A percentile compares a stretch with the other conserved stretches of the same genome.
These are phyloP conservation scores for Metschnikowia arizonensis DNA, from an alignment of 805 yeast species.

Conservation along the genomic window DNA sequence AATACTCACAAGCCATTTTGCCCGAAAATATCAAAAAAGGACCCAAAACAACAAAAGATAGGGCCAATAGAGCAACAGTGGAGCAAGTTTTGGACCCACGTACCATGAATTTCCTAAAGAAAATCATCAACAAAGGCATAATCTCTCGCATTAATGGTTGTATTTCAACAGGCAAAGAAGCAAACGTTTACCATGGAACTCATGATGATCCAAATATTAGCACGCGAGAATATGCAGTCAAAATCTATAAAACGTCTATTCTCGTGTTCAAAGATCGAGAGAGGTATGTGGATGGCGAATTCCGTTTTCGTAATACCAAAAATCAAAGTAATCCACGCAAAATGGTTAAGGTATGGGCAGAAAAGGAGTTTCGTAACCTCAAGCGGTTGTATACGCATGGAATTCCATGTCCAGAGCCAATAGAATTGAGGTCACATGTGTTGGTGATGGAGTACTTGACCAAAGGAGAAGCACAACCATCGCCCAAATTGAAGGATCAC, in stretches of 20 bases:
- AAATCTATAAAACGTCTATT: slow-evolving; percentile 93
- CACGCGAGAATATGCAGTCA: slow-evolving; percentile 71
- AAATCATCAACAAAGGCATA: slow-evolving; percentile 77
- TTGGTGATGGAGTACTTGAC: slow-evolving; percentile 89
- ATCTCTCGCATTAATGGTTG: slow-evolving; percentile 89
- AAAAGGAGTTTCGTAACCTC: slow-evolving; percentile 90
- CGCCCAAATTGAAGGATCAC: slow-evolving; percentile 86
- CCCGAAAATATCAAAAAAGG: slow-evolving; percentile 56
- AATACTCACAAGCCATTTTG: slow-evolving; percentile 61
- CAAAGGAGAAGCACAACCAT: slow-evolving; percentile 79
- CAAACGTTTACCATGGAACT: slow-evolving; percentile 78
- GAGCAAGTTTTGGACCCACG: slow-evolving; percentile 96
- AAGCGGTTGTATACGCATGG: slow-evolving; percentile 75
- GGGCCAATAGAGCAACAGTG: slow-evolving; percentile 92
- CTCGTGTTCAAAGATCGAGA: slow-evolving; percentile 96
- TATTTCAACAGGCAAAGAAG: slow-evolving; percentile 95
- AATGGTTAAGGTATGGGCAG: slow-evolving; percentile 98
- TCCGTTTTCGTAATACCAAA: slow-evolving; percentile 80
- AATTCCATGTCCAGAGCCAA: slow-evolving; percentile 91
- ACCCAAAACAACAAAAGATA: slow-evolving; percentile 66
- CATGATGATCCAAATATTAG: slow-evolving; percentile 52
- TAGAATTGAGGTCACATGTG: slow-evolving; percentile 84
- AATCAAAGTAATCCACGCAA: slow-evolving; percentile 89
- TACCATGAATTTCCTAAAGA: slow-evolving; percentile 76
- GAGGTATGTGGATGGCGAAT: slow-evolving; percentile 94